These are phyloP conservation scores for Moricandia arvensis DNA, from an alignment of 345 rosid species.

Conservation along the genomic window DNA sequence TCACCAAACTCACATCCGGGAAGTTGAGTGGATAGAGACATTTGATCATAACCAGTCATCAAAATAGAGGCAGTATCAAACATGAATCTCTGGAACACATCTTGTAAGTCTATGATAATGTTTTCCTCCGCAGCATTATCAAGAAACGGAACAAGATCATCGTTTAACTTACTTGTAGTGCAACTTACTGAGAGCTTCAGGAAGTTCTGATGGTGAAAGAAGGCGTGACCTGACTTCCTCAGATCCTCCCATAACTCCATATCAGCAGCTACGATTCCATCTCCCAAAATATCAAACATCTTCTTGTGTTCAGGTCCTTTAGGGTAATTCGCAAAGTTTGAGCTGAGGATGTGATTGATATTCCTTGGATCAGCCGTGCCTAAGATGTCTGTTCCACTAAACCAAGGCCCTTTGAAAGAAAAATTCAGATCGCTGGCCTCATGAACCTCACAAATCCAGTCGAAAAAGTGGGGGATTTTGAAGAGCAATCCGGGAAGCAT, in stretches of 20 bases:
- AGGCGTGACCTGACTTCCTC: conserved; percentile 10
- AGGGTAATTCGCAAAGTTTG: conserved; percentile 20
- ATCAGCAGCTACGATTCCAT: conserved; percentile 11
- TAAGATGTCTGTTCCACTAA: background rate
- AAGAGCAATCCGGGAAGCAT: conserved; percentile 9
- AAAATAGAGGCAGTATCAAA: conserved; percentile 30
- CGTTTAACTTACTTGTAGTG: conserved; percentile 15
- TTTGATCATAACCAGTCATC: conserved; percentile 15
- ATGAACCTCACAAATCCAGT: background rate
- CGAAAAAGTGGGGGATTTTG: background rate
- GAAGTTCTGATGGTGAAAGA: conserved; percentile 14
- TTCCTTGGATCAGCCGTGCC: conserved; percentile 22
- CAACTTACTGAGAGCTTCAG: background rate
- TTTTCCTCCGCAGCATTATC: background rate
- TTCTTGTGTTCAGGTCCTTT: conserved; percentile 24
- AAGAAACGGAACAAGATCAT: conserved; percentile 12
- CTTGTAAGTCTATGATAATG: conserved; percentile 29
- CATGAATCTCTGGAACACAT: conserved; percentile 32
- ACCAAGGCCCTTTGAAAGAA: conserved; percentile 8
- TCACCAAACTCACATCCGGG: background rate
- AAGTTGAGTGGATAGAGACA: background rate
- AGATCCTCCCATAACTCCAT: conserved; percentile 17
- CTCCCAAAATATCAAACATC: conserved; percentile 23
- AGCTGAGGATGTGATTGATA: background rate
- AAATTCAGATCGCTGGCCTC: conserved; percentile 4